A percentile compares a stretch with the other conserved stretches of the same genome.
phyloP scores from a whole-genome alignment of 176 grass and related monocot species.

The Avena eriantha region DNA sequence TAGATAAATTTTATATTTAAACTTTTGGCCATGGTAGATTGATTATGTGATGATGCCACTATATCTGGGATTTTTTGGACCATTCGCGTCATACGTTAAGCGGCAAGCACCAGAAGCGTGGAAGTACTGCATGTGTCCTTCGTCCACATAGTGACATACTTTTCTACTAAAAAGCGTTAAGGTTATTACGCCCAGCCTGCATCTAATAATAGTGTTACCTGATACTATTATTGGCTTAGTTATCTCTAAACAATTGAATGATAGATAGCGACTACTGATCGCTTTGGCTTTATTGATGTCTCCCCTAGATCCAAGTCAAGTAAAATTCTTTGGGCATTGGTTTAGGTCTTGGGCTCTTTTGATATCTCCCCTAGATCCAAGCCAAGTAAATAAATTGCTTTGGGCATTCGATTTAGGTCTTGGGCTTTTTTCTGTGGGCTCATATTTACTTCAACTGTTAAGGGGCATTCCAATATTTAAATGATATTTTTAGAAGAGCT shows the following conservation, averaged over 20 bases:
- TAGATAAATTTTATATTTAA: not conserved
- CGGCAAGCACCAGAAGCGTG: not conserved
- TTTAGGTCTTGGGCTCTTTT: not conserved
- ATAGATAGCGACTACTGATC: not conserved
- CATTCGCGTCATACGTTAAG: not conserved
- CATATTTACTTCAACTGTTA: conserved; percentile 14
- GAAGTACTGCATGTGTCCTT: not conserved
- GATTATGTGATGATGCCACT: not conserved
- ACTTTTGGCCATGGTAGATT: not conserved
- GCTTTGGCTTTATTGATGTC: conserved; percentile 4
- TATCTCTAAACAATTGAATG: conserved; percentile 25
- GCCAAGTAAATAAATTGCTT: no score
- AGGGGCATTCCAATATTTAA: conserved; percentile 25
- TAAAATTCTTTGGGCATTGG: conserved; percentile 26
- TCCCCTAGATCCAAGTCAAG: conserved; percentile 21
- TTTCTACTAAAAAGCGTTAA: not conserved
- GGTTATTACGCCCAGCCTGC: conserved; percentile 1
- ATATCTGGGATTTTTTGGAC: not conserved
- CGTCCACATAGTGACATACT: no score
- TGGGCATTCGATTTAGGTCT: no score
- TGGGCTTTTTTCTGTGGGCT: not conserved
- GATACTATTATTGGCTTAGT: not conserved
- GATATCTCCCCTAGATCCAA: no score
- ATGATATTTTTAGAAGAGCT: not conserved
- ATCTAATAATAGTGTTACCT: conserved; percentile 7